phyloP scores from a whole-genome alignment of 1,284 basidiomycete species.

The Trichosporon asahii region DNA sequence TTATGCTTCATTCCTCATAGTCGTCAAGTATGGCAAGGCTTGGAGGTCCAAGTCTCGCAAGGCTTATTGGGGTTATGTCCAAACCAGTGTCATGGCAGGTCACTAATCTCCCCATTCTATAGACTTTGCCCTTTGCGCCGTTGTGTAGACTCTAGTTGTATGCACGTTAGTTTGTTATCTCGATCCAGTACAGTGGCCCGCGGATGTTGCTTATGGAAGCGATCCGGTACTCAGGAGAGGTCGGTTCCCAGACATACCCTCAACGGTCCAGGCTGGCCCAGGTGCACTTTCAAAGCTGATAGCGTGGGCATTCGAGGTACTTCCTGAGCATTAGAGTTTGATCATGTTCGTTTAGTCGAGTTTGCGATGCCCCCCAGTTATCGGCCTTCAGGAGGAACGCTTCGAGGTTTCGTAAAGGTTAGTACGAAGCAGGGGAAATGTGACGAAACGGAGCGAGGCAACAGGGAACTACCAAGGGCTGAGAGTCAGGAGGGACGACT shows the following conservation, averaged over 20 bases:
- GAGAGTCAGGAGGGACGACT: not conserved
- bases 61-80: slow-evolving; percentile 27
- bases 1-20: slow-evolving; percentile 24
- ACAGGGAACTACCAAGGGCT: not conserved
- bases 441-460: not conserved
- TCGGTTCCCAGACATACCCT: not conserved
- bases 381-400: not conserved
- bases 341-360: not conserved
- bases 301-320: not conserved
- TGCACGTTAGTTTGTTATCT: not conserved
- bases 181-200: not conserved
- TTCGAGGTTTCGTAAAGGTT: not conserved
- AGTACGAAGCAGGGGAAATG: slow-evolving; percentile 1
- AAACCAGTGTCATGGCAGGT: slow-evolving; percentile 18
- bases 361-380: not conserved
- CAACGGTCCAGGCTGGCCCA: not conserved
- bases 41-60: slow-evolving; percentile 17
- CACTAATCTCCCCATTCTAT: not conserved
- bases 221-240: not conserved
- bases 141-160: not conserved
- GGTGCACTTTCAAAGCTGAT: not conserved
- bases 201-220: not conserved
- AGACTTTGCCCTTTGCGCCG: not conserved
- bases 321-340: not conserved
- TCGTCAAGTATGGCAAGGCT: slow-evolving; percentile 24